Evolutionary conservation across 2,329 filamentous ascomycete genomes (phyloP), one percentile per base, ranked within the genome.

Genomic region (Fusarium verrucosum): DNA sequence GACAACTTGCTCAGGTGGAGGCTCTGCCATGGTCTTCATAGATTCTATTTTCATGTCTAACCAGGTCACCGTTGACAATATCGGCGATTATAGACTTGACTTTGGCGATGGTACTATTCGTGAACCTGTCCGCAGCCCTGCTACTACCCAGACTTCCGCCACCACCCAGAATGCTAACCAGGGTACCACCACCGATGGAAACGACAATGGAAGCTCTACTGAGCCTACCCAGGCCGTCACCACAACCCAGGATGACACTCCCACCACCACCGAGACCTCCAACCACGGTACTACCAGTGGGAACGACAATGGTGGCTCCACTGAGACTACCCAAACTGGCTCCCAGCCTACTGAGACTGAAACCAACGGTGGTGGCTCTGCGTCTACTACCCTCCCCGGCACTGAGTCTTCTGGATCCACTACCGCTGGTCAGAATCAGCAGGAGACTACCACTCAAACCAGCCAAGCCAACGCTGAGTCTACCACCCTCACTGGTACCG

Each of bases 11-110:
- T 22, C 11, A 3, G 10, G 17, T 4, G 64, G 65, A 7, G 62
- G 50, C 2, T 36, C 57, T 1, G 53, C 61, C 0, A 11, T 42
- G 0, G 28, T 70, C 4, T 50, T 66, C 7, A 20, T 69, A 4
- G 66, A 69, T 16, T 64, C 66, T 0, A 51, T 69, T 42, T 69
- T 69, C 26, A 38, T 69, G 2, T 69, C 66, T 3, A 67, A 69
- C 45, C 43, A 67, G 28, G 66, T 69, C 14, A 69, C 66, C 8
- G 53, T 58, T 9, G 44, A 52, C n/a, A 69, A 56, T 33, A 69
- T 69, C 10, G 41, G 38, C 10, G 22, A 55, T 16, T 58, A 54
- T 13, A 20, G 40, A 3, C 51, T 70, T 30, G 56, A 61, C 28
- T 70, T 61, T 36, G 62, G 62, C 16, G 62, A 56, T 13, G 61